Conservation (phyloP, 2,329 filamentous ascomycete species). For the Penicillium sp. region DNA sequence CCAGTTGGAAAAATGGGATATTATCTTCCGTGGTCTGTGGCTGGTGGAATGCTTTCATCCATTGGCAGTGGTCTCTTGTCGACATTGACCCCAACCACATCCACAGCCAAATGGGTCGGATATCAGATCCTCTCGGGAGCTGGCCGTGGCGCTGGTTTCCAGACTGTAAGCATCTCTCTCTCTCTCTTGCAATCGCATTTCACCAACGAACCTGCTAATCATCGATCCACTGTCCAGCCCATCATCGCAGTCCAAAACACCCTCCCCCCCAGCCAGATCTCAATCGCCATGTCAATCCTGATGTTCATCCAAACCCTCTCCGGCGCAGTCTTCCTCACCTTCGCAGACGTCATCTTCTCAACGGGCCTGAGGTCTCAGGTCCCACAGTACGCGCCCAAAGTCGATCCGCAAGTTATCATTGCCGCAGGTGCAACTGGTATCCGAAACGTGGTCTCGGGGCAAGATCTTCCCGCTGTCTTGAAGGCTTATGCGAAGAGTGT, state of each 20-base stretch:
- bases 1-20: conserved; percentile 35
- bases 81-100: conserved; percentile 41
- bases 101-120: conserved; percentile 48
- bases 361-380: conserved; percentile 41
- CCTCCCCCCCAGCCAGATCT: conserved; percentile 37
- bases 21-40: conserved; percentile 33
- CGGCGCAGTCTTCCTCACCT: conserved; percentile 53
- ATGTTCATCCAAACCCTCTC: conserved; percentile 46
- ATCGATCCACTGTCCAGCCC: conserved; percentile 27
- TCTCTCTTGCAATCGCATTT: neutral
- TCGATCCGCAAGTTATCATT: conserved; percentile 39
- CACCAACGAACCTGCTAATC: neutral
- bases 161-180: conserved; percentile 20
- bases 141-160: conserved; percentile 40
- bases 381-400: conserved; percentile 33
- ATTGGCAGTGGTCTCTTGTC: conserved; percentile 46
- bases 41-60: conserved; percentile 19
- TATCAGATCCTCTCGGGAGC: conserved; percentile 50
- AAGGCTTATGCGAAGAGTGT: conserved; percentile 34
- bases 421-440: conserved; percentile 49
- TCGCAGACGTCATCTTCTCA: conserved; percentile 54
- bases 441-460: conserved; percentile 33
- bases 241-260: conserved; percentile 46
- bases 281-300: conserved; percentile 43
- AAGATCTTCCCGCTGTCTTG: conserved; percentile 32